Evolutionary conservation across 2,329 filamentous ascomycete species (phyloP).

Genomic region (Trichoderma sp.): DNA sequence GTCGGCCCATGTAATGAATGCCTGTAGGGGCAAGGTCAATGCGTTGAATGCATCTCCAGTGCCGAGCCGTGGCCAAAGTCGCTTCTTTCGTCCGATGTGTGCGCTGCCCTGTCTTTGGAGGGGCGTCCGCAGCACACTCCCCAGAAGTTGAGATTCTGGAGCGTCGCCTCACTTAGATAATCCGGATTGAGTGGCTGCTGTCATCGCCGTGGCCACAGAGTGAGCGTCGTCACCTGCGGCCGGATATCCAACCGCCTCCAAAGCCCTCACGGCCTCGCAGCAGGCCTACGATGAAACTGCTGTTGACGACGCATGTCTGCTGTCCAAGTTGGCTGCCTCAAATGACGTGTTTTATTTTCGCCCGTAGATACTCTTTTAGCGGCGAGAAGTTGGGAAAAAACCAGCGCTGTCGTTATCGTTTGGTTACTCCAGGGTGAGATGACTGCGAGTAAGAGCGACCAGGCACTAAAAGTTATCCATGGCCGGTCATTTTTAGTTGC

Average conservation of each 20-base stretch:
- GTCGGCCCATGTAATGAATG: neutral
- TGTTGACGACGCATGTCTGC: neutral
- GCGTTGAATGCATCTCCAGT: neutral
- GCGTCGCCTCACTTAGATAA: slow-evolving; percentile 3
- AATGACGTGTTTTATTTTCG: neutral
- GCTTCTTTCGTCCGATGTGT: neutral
- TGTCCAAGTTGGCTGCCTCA: slow-evolving; percentile 12
- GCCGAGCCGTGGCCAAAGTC: neutral
- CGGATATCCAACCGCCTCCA: slow-evolving; percentile 10
- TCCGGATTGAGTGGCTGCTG: neutral
- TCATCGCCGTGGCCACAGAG: neutral
- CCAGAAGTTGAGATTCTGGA: neutral
- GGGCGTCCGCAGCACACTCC: neutral
- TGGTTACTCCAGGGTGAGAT: neutral
- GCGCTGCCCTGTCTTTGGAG: neutral
- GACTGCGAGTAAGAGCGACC: neutral
- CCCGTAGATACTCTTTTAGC: neutral
- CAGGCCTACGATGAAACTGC: neutral
- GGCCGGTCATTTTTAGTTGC: neutral
- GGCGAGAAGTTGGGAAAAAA: neutral
- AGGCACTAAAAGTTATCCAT: neutral
- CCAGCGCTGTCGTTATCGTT: neutral
- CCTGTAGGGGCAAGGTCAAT: neutral
- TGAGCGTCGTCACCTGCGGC: slow-evolving; percentile 19
- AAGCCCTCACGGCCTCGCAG: neutral